phyloP scores from a whole-genome alignment of 2,329 filamentous ascomycete genomes.

The Teratosphaeria destructans region DNA sequence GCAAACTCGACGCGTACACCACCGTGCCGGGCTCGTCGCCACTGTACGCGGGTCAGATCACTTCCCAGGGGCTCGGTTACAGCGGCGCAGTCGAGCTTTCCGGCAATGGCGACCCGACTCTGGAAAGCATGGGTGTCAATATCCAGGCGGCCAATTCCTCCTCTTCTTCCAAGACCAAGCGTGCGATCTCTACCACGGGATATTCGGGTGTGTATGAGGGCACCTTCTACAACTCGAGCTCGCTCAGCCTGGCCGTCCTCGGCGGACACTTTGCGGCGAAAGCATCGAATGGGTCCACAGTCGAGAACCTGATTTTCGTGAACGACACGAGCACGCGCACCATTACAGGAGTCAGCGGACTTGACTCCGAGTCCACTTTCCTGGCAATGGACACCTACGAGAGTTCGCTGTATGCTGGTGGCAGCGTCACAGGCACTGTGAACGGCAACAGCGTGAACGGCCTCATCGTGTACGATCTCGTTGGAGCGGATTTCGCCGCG shows the following conservation, averaged over 20 bases:
- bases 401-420: constrained; percentile 70
- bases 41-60: constrained; percentile 74
- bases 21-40: constrained; percentile 52
- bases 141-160: constrained; percentile 28
- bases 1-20: constrained; percentile 62
- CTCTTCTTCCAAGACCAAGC: constrained; percentile 27
- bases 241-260: constrained; percentile 73
- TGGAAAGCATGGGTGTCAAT: constrained; percentile 47
- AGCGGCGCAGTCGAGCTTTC: constrained; percentile 62
- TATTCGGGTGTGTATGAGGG: constrained; percentile 65
- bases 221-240: constrained; percentile 60
- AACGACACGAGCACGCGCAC: constrained; percentile 55
- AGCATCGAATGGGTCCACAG: constrained; percentile 54
- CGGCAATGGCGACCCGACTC: constrained; percentile 27
- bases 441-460: constrained; percentile 56
- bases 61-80: constrained; percentile 61
- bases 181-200: constrained; percentile 33
- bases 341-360: constrained; percentile 49
- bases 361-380: constrained; percentile 66
- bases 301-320: constrained; percentile 75
- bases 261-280: constrained; percentile 75
- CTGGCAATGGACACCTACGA: constrained; percentile 57
- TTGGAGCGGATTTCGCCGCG: constrained; percentile 47
- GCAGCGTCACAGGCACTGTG: constrained; percentile 62
- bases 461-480: constrained; percentile 69